Conservation (phyloP, 2,329 filamentous ascomycete genomes). For the Scolecobasidium constrictum region DNA sequence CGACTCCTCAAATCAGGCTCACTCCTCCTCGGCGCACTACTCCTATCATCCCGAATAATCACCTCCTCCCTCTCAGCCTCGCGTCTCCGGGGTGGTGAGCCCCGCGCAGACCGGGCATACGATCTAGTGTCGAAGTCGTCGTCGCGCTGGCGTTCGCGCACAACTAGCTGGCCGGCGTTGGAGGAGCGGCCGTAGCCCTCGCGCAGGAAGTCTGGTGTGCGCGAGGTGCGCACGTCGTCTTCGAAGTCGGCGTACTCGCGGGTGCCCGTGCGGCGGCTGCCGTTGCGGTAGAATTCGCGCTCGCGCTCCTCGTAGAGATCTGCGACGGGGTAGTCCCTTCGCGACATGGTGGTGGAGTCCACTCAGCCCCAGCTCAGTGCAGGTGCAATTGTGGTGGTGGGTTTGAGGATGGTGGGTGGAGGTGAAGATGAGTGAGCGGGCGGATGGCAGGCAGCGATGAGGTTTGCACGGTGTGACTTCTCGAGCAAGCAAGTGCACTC, state of each 20-base stretch:
- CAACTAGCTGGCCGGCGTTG: constrained; percentile 31
- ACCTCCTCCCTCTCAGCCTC: constrained; percentile 23
- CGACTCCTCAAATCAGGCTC: constrained; percentile 7
- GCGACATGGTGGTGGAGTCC: constrained; percentile 28
- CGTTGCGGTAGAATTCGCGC: constrained; percentile 36
- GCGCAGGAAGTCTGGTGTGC: constrained; percentile 37
- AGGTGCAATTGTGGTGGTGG: no score
- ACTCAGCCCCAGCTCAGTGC: no score
- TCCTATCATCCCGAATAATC: constrained; percentile 17
- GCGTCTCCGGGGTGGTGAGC: constrained; percentile 12
- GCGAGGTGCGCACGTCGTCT: constrained; percentile 30
- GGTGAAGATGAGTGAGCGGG: no score
- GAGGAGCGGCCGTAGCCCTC: constrained; percentile 37
- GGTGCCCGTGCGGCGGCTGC: constrained; percentile 23
- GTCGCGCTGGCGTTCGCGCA: constrained; percentile 30
- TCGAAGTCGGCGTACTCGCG: constrained; percentile 41
- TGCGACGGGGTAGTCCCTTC: constrained; percentile 33
- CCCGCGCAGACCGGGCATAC: constrained; percentile 10
- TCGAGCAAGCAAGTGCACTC: no score
- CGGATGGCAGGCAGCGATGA: no score
- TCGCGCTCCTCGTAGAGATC: constrained; percentile 39
- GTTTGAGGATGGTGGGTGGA: no score
- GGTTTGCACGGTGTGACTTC: no score
- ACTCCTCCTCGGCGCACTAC: constrained; percentile 12
- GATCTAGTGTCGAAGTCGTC: constrained; percentile 24